phyloP scores from a whole-genome alignment of 768 basidiomycete genomes.

The Russula vinacea region DNA sequence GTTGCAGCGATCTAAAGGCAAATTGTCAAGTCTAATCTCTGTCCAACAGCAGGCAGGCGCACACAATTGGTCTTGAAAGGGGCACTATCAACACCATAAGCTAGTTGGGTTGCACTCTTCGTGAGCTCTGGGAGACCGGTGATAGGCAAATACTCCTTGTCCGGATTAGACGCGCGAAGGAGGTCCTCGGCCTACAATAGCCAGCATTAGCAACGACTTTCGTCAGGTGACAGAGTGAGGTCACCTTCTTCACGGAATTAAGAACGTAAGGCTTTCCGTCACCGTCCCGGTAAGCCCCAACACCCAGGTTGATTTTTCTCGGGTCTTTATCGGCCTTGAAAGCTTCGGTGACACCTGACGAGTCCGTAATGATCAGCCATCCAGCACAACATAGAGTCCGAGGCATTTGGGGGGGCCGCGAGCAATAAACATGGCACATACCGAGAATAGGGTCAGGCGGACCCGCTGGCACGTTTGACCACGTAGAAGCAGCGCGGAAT shows the following conservation, averaged over 20 bases:
- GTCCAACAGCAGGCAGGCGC: constrained; percentile 33
- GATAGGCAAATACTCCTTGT: constrained; percentile 98
- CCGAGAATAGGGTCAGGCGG: constrained; percentile 94
- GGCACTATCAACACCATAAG: constrained; percentile 79
- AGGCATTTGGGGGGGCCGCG: background rate
- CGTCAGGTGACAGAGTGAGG: constrained; percentile 7
- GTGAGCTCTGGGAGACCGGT: constrained; percentile 87
- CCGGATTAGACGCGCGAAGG: constrained; percentile 58
- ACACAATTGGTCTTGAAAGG: constrained; percentile 72
- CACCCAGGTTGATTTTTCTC: constrained; percentile 96
- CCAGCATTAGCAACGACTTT: constrained; percentile 16
- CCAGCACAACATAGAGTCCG: background rate
- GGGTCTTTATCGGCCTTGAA: constrained; percentile 94
- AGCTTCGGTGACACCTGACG: constrained; percentile 83
- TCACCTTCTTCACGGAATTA: constrained; percentile 80
- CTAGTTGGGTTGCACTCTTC: constrained; percentile 81
- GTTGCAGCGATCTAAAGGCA: constrained; percentile 68
- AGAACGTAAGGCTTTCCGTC: constrained; percentile 94
- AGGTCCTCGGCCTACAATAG: constrained; percentile 67
- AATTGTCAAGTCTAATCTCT: background rate
- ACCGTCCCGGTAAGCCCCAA: constrained; percentile 93
- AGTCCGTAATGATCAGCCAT: background rate
- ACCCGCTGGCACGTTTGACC: constrained; percentile 80
- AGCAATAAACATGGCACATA: constrained; percentile 37
- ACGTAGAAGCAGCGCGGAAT: constrained; percentile 58